Evolutionary conservation across 1,139 yeast genomes (phyloP), one percentile per base, ranked within the genome.

Genomic region (Suhomyces chickasaworum): DNA sequence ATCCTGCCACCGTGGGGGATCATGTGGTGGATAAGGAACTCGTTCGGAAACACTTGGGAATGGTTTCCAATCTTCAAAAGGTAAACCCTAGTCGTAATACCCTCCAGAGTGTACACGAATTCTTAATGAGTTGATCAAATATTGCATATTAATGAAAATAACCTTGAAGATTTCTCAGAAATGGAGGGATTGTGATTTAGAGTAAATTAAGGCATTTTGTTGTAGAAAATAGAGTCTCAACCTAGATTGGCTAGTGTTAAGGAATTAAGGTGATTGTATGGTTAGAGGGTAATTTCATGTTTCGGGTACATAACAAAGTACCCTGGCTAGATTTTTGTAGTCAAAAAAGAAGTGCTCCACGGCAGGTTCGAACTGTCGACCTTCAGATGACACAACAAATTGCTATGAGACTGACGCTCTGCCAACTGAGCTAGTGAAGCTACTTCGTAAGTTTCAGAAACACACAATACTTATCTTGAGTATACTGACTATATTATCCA

Each of bases 61-160:
- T 64, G 44, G 57, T 89, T 5, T 71, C 76, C 20, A 65, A 71
- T 4, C 55, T 66, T 3, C 64, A 74, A 18, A 77, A 75, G 39
- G 80, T 80, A 7, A 87, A 88, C 51, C 96, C 96, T 0, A 83
- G 91, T 49, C 69, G 97, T 44, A 82, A 87, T 22, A 85, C 95
- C 0, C 66, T 89, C 35, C 93, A 86, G 54, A 78, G 86, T 47
- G 75, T 84, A 3, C 83, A 83, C 53, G 64, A 78, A 10, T 75
- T 58, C 52, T 52, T 80, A 40, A 64, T 66, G 46, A 43, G 46
- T 27, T 25, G 27, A 27, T 32, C n/a, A 25, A 25, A 10, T 8
- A 23, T 7, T 23, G n/a, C 13, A 25, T 25, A 9, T 12, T 10
- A 2, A 25, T 2, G 13, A 25, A 10, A 25, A 25, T 25, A 25